Percentiles rank a stretch among this genome's conserved stretches.
phyloP scores from a whole-genome alignment of 371 early-diverging fungal species.

The Lichtheimia corymbifera region DNA sequence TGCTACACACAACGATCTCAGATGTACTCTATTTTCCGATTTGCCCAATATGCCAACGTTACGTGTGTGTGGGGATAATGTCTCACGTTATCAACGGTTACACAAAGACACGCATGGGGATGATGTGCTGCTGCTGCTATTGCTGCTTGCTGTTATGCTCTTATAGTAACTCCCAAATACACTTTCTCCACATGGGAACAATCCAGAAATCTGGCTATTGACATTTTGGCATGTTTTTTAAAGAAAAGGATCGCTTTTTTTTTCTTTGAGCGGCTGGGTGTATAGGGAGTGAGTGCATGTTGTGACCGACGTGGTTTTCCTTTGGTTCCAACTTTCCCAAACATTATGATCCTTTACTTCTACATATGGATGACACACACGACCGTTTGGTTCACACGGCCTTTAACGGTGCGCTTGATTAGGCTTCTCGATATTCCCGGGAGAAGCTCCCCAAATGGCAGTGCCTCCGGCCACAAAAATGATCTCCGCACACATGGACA shows the following conservation, averaged over 20 bases:
- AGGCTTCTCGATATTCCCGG: slow-evolving; percentile 13
- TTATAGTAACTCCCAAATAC: not conserved
- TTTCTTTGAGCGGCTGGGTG: not conserved
- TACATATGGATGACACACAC: not conserved
- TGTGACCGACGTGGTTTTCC: not conserved
- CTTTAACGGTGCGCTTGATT: slow-evolving; percentile 9
- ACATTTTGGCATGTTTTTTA: not conserved
- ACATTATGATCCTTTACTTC: not conserved
- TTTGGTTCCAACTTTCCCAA: not conserved
- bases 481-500: not conserved
- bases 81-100: not conserved
- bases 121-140: not conserved
- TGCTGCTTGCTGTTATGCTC: not conserved
- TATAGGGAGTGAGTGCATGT: not conserved
- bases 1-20: not conserved
- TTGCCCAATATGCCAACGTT: no score
- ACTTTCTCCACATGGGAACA: not conserved
- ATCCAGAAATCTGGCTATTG: not conserved
- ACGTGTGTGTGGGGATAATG: slow-evolving; percentile 9
- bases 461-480: slow-evolving; percentile 8
- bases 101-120: not conserved
- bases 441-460: slow-evolving; percentile 17
- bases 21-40: no score
- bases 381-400: slow-evolving; percentile 11
- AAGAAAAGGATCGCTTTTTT: not conserved